Evolutionary conservation across 768 basidiomycete genomes (phyloP), one percentile per base, ranked within the genome.

Genomic region (Mycena chlorophos): DNA sequence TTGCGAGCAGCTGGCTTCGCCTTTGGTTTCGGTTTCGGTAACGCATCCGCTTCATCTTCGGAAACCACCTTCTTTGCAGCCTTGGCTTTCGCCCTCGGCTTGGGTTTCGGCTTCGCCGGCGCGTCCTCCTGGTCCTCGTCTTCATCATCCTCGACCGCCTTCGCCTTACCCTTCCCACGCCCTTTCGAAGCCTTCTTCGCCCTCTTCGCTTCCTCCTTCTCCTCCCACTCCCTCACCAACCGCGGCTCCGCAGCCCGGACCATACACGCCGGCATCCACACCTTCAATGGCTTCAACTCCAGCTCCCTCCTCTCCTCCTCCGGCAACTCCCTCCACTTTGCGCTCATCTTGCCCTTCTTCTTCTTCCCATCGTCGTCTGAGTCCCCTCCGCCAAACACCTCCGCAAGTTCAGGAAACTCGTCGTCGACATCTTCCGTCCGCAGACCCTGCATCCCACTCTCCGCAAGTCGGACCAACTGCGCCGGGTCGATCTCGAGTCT

Each of bases 201-300:
- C 34, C 68, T 67, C 61, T 85, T 89, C 55, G 66, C 69, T 55
- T 75, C 73, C 58, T 77, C 69, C 16, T 64, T 61, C 12, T 74
- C 78, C 55, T 90, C 83, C 59, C 78, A 94, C 17, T 78, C 78
- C 39, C 79, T 70, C 4, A 87, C 86, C 22, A 95, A 66, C 3
- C 71, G 70, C 8, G 91, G 88, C 56, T 85, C 87, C 2, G 81
- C 90, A 28, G 84, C 68, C 13, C 75, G 70, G 12, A 94, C 80
- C 78, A 96, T 87, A 51, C 79, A 85, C 22, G 88, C 91, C 0
- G 93, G 89, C 70, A 94, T 80, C 93, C 93, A 96, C 12, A 93
- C 67, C 14, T 55, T 20, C 54, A 62, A 42, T 28, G 51, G 40
- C 48, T 58, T 58, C 50, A 52, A 28, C 42, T 62, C 60, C 10